Evolutionary conservation across 345 rosid species (phyloP), one percentile per base, ranked within the genome.

Genomic region (Salix arbutifolia): DNA sequence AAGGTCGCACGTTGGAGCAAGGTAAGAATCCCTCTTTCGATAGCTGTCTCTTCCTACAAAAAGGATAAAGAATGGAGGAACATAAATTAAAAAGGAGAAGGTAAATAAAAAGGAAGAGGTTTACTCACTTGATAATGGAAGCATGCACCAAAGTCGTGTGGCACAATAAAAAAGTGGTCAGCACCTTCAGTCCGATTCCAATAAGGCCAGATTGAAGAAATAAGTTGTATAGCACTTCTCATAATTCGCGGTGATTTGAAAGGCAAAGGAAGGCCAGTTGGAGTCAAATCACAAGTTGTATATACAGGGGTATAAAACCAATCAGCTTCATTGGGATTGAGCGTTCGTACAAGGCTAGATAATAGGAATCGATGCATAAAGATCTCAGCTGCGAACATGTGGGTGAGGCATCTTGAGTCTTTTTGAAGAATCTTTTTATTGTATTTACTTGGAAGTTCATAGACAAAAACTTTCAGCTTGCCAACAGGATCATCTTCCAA

Each of bases 41-140:
- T 82, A 10, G 97, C 99, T 78, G 90, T 95, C 89, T 93, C 98
- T 82, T 95, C 99, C 96, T 94, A 79, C 71, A 78, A 69, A 79
- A 69, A 13, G 30, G n/a, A 44, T 3, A 8, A 56, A 26, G 19
- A 23, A 21, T n/a, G 60, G 14, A 10, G 9, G 31, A 56, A 4
- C 73, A 40, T 38, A 17, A 70, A 33, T 33, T 19, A 8, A 40
- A 9, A 66, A 16, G 2, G 61, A 7, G 40, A 62, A 42, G 42
- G 44, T 9, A 31, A 73, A 73, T 0, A 31, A 42, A 53, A 52
- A 21, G 44, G 25, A 25, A 78, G 48, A 8, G 65, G 68, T 17
- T 33, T 33, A 68, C 77, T 58, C n/a, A 78, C 81, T 50, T 58
- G 74, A 46, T 73, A 73, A 58, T 73, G 81, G 77, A 78, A 78